Conservation (phyloP, 352 stramenopile species). For the Phytopythium kandeliae region DNA sequence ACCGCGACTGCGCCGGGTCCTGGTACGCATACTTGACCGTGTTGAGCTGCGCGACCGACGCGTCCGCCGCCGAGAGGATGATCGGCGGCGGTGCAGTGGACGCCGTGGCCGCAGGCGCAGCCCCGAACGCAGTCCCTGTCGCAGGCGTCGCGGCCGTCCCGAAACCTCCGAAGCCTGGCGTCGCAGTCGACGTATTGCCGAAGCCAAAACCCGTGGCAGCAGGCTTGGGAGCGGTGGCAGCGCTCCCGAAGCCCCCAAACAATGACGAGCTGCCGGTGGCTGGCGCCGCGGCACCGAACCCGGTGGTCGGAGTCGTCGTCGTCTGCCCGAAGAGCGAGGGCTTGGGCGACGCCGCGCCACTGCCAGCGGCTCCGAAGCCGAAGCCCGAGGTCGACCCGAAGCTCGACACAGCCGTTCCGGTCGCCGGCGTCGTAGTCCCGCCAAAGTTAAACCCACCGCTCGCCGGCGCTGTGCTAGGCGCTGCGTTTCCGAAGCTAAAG, state of each 20-base stretch:
- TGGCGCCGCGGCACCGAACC: constrained; percentile 11
- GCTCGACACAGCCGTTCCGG: constrained; percentile 2
- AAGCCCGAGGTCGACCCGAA: constrained; percentile 10
- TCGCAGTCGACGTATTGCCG: constrained; percentile 12
- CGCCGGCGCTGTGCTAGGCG: not conserved
- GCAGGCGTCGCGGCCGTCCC: constrained; percentile 8
- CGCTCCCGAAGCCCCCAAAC: constrained; percentile 12
- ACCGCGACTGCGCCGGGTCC: constrained; percentile 77
- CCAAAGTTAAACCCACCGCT: constrained; percentile 39
- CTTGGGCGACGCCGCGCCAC: constrained; percentile 22
- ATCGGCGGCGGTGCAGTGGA: constrained; percentile 57
- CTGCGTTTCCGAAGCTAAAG: constrained; percentile 12
- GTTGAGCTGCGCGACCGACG: constrained; percentile 74
- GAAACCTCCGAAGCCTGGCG: constrained; percentile 26
- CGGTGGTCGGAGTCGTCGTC: constrained; percentile 14
- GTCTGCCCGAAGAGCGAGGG: constrained; percentile 47
- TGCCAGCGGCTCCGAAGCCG: constrained; percentile 10
- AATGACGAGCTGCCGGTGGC: constrained; percentile 7
- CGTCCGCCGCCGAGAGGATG: constrained; percentile 56
- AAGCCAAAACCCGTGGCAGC: constrained; percentile 23
- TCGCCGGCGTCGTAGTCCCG: constrained; percentile 11
- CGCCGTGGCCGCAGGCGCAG: constrained; percentile 16
- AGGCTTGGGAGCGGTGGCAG: constrained; percentile 2
- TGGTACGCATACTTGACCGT: constrained; percentile 81
- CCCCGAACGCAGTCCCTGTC: constrained; percentile 8